These are phyloP conservation scores for Suillus tomentosus DNA, from an alignment of 768 basidiomycete genomes.

Conservation along the genomic window DNA sequence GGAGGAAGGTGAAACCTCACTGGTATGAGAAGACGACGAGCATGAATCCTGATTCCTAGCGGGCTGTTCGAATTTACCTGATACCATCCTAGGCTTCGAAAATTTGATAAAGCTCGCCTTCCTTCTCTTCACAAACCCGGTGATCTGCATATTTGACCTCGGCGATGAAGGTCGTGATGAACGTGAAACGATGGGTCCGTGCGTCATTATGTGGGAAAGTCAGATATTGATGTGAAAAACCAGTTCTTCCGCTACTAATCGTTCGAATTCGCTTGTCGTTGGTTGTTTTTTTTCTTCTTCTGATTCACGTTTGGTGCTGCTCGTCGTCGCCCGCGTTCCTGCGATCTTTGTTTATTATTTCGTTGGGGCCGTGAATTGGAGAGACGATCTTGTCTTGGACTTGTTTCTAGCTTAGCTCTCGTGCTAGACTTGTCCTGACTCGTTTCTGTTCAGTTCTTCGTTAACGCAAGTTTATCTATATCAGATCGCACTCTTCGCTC, in stretches of 20 bases:
- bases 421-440: conserved; percentile 7
- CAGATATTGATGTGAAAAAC: conserved; percentile 8
- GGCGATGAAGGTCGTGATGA: not conserved
- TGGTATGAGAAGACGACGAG: not conserved
- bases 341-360: conserved; percentile 13
- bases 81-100: not conserved
- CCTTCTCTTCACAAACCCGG: not conserved
- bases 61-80: not conserved
- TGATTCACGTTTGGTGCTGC: conserved; percentile 8
- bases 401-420: conserved; percentile 2
- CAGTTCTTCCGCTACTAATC: not conserved
- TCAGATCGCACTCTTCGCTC: conserved; percentile 8
- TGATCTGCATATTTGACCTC: not conserved
- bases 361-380: conserved; percentile 5
- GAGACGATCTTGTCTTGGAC: conserved; percentile 10
- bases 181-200: conserved; percentile 2
- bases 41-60: not conserved
- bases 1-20: not conserved
- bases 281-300: conserved; percentile 10
- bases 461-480: conserved; percentile 12
- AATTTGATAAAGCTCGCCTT: not conserved
- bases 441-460: conserved; percentile 8
- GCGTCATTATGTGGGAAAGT: conserved; percentile 10
- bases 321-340: conserved; percentile 1
- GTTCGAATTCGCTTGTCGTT: conserved; percentile 7